These are phyloP conservation scores for Cyberlindnera bimundalis DNA, from an alignment of 805 yeast species.

Conservation along the genomic window DNA sequence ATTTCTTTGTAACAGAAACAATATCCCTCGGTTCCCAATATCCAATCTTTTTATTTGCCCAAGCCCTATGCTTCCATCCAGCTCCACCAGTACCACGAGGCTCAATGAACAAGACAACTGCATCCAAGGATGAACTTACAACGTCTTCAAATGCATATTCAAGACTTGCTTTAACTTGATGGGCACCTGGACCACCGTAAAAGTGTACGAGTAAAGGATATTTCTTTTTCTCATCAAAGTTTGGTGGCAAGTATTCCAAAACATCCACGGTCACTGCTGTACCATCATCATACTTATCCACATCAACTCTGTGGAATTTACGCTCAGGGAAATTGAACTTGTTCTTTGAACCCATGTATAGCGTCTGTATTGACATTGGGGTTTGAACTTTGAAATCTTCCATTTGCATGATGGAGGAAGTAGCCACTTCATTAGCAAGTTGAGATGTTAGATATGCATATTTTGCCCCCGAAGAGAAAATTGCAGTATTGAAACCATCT, in stretches of 20 bases:
- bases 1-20: conserved; percentile 67
- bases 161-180: conserved; percentile 62
- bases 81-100: conserved; percentile 96
- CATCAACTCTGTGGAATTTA: conserved; percentile 43
- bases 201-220: conserved; percentile 87
- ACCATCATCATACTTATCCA: conserved; percentile 43
- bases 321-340: conserved; percentile 54
- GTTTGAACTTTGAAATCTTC: conserved; percentile 20
- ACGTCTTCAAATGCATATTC: conserved; percentile 65
- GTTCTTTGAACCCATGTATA: conserved; percentile 10
- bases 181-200: conserved; percentile 98
- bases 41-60: conserved; percentile 80
- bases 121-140: conserved; percentile 70
- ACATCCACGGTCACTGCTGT: conserved; percentile 51
- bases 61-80: conserved; percentile 71
- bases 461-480: conserved; percentile 72
- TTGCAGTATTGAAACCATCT: conserved; percentile 61
- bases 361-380: conserved; percentile 11
- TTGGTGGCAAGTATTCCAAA: conserved; percentile 71
- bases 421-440: conserved; percentile 71
- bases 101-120: conserved; percentile 89
- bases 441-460: conserved; percentile 60
- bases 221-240: conserved; percentile 51
- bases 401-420: conserved; percentile 62
- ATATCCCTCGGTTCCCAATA: conserved; percentile 84